Evolutionary conservation across 1,284 basidiomycete species (phyloP), one percentile per base, ranked within the genome.

Genomic region (Leucoagaricus sp.): DNA sequence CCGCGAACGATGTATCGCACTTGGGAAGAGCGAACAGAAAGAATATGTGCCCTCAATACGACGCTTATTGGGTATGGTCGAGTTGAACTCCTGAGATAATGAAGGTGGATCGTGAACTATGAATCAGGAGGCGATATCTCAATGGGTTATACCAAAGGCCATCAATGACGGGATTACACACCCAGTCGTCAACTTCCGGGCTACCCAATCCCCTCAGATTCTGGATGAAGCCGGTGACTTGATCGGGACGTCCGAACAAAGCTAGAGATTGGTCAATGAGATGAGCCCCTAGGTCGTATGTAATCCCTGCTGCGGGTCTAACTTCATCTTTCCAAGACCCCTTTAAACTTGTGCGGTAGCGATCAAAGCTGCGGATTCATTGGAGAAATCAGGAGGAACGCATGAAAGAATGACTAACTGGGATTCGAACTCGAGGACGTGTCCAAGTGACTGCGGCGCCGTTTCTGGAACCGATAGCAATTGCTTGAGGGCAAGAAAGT

Each of bases 251-350:
- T 36, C 93, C 93, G 66, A 94, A 94, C 45, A 95, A 78, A 10
- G 79, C 75, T 26, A 94, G 75, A 5, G 84, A 78, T 70, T 94
- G 92, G 72, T 95, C 93, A 64, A 94, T 84, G 57, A 87, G 71
- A 67, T 89, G 87, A 5, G 86, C 70, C 19, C 84, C 87, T 31
- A 89, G 76, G 65, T 89, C 86, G 65, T 82, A 89, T 2, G 80
- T 78, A 45, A 81, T 73, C 5, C 87, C 85, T 34, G 77, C 76
- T 9, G 76, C 81, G 33, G 83, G 82, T 2, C 74, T 70, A 5
- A 78, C 73, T 41, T 79, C 70, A 56, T 89, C 87, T 66, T 88
- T 89, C 88, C 88, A 89, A 2, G 84, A 82, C n/a, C 84, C 81
- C 63, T 86, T 88, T 17, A 87, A 72, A 0, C 72, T 76, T 10